phyloP scores from a whole-genome alignment of 2,329 filamentous ascomycete genomes.

The Tolypocladium tundrense region DNA sequence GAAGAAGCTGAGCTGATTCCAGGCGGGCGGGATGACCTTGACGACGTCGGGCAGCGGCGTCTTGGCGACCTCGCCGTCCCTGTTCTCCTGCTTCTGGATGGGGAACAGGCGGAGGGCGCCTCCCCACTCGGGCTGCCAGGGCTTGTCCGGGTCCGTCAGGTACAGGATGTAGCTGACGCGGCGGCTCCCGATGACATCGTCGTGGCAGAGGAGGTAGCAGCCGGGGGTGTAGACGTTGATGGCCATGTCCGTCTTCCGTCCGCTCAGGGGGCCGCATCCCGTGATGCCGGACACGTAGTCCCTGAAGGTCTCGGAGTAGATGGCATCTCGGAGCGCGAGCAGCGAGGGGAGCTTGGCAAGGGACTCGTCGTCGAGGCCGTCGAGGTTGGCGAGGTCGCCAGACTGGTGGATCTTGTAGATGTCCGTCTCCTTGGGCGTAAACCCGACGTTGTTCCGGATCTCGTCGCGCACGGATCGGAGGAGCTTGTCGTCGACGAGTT shows the following conservation, averaged over 20 bases:
- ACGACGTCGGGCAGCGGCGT: constrained; percentile 69
- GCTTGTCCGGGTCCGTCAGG: constrained; percentile 79
- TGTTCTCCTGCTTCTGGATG: constrained; percentile 45
- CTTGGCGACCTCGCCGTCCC: constrained; percentile 64
- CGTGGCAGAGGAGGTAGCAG: constrained; percentile 90
- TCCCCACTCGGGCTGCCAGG: constrained; percentile 88
- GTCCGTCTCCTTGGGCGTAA: constrained; percentile 97
- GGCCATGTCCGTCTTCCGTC: constrained; percentile 95
- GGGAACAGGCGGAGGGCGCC: constrained; percentile 86
- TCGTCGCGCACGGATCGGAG: constrained; percentile 81
- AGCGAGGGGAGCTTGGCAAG: constrained; percentile 80
- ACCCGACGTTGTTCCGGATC: constrained; percentile 82
- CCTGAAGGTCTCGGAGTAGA: constrained; percentile 86
- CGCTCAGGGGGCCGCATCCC: constrained; percentile 75
- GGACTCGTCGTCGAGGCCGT: constrained; percentile 80
- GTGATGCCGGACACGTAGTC: constrained; percentile 82
- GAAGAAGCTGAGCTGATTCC: constrained; percentile 97
- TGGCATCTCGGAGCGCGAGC: constrained; percentile 81
- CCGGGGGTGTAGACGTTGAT: constrained; percentile 98
- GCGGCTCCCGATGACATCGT: constrained; percentile 96
- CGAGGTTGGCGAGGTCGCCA: constrained; percentile 90
- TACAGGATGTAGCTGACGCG: constrained; percentile 97
- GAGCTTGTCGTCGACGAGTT: constrained; percentile 69
- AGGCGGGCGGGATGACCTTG: constrained; percentile 83
- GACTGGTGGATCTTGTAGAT: constrained; percentile 99